Conservation (phyloP, 805 yeast species). For the Saccharomycopsis sp. region DNA sequence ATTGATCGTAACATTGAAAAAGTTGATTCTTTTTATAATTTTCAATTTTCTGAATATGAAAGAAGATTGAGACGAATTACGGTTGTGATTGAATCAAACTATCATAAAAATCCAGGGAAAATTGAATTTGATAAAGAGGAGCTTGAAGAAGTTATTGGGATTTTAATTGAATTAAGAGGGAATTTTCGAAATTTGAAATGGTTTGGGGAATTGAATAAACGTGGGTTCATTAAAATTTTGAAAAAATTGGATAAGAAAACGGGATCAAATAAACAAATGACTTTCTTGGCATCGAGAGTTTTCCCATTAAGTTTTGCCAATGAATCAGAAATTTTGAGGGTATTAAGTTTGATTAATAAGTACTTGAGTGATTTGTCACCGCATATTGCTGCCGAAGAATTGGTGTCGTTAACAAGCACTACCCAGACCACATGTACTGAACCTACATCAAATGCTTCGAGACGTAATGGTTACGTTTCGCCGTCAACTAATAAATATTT, state of each 20-base stretch:
- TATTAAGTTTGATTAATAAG: constrained; percentile 46
- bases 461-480: constrained; percentile 6
- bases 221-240: constrained; percentile 82
- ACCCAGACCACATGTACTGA: constrained; percentile 9
- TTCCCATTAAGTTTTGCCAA: constrained; percentile 72
- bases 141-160: constrained; percentile 53
- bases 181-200: constrained; percentile 80
- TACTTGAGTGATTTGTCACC: constrained; percentile 49
- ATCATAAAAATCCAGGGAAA: constrained; percentile 11
- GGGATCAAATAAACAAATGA: constrained; percentile 49
- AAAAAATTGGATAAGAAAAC: constrained; percentile 86
- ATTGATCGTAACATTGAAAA: constrained; percentile 76
- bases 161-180: constrained; percentile 68
- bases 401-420: constrained; percentile 8
- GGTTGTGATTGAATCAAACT: constrained; percentile 26
- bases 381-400: constrained; percentile 24
- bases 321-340: constrained; percentile 50
- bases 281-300: constrained; percentile 60
- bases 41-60: constrained; percentile 66
- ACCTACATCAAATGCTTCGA: constrained; percentile 7
- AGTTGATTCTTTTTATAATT: constrained; percentile 73
- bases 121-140: constrained; percentile 42
- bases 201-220: constrained; percentile 88
- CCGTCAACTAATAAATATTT: constrained; percentile 16
- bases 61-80: constrained; percentile 52